Percentiles rank a stretch among this genome's conserved stretches.
Evolutionary conservation across 1,139 yeast species (phyloP).

Genomic region (Pneumocystis carinii): DNA sequence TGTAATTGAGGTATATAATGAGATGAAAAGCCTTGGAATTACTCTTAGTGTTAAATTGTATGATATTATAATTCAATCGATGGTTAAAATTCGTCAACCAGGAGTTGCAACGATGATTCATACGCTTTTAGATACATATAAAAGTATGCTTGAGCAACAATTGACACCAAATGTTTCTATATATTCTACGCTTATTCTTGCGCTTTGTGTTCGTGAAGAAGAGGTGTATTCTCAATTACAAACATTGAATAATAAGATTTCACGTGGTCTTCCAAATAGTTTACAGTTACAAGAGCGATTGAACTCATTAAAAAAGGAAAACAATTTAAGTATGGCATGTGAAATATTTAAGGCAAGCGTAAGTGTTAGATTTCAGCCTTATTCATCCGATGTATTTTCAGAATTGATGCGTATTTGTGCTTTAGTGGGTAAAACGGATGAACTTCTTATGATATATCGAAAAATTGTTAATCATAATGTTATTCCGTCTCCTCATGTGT

Average conservation of each 20-base stretch:
- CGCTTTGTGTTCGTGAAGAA: constrained; percentile 6
- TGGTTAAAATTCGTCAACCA: background rate
- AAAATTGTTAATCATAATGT: background rate
- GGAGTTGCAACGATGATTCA: background rate
- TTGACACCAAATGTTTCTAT: constrained; percentile 11
- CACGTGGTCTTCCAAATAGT: constrained; percentile 2
- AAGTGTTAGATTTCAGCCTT: constrained; percentile 2
- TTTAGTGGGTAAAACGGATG: constrained; percentile 2
- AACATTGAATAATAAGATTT: constrained; percentile 15
- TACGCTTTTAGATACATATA: constrained; percentile 20
- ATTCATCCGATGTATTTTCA: constrained; percentile 6
- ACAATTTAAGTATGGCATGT: background rate
- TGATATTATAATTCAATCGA: background rate
- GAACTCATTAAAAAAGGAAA: background rate
- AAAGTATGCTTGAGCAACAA: constrained; percentile 19
- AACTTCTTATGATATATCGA: background rate
- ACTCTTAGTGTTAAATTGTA: background rate
- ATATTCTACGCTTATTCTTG: constrained; percentile 9
- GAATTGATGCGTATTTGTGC: constrained; percentile 6
- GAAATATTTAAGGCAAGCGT: constrained; percentile 2
- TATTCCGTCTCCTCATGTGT: background rate
- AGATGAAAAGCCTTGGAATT: background rate
- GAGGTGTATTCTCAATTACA: constrained; percentile 12
- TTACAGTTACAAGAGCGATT: background rate
- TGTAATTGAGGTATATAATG: background rate